A percentile compares a stretch with the other conserved stretches of the same genome.
Conservation (phyloP, 768 basidiomycete species). For the Galerina sulciceps region DNA sequence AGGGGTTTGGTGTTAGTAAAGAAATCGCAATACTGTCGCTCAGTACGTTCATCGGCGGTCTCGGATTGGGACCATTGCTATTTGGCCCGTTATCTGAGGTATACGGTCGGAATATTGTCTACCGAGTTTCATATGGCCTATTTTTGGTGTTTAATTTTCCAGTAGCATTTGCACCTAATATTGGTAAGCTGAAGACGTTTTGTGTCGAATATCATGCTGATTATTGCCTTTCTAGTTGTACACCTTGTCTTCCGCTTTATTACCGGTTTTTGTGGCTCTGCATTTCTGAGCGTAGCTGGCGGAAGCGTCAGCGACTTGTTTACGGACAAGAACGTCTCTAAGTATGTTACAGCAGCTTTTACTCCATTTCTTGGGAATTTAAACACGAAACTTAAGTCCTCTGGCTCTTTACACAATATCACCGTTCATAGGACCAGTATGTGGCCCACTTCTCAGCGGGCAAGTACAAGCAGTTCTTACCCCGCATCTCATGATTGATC, state of each 20-base stretch:
- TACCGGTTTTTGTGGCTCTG: slow-evolving; percentile 58
- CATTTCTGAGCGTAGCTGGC: slow-evolving; percentile 60
- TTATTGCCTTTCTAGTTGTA: slow-evolving; percentile 40
- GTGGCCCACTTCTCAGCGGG: slow-evolving; percentile 66
- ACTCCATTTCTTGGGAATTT: neutral
- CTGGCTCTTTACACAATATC: slow-evolving; percentile 62
- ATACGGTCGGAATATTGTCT: slow-evolving; percentile 68
- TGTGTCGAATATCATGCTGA: neutral
- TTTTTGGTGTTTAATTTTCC: slow-evolving; percentile 73
- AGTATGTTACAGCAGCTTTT: slow-evolving; percentile 40
- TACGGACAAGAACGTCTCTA: slow-evolving; percentile 58
- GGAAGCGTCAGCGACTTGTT: slow-evolving; percentile 63
- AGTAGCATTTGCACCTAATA: slow-evolving; percentile 73
- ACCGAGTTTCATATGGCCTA: slow-evolving; percentile 59
- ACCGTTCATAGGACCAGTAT: slow-evolving; percentile 54
- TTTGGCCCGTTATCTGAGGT: slow-evolving; percentile 59
- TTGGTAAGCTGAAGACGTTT: slow-evolving; percentile 42
- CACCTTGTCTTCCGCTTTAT: slow-evolving; percentile 63
- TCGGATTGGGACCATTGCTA: slow-evolving; percentile 59
- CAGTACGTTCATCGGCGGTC: slow-evolving; percentile 62
- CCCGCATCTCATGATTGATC: neutral
- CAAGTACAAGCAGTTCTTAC: slow-evolving; percentile 28
- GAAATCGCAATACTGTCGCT: slow-evolving; percentile 56
- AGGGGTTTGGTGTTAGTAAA: slow-evolving; percentile 49
- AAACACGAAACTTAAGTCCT: slow-evolving; percentile 30